Conservation (phyloP, 164 flowering plant genomes). For the Chloranthus sessilifolius region DNA sequence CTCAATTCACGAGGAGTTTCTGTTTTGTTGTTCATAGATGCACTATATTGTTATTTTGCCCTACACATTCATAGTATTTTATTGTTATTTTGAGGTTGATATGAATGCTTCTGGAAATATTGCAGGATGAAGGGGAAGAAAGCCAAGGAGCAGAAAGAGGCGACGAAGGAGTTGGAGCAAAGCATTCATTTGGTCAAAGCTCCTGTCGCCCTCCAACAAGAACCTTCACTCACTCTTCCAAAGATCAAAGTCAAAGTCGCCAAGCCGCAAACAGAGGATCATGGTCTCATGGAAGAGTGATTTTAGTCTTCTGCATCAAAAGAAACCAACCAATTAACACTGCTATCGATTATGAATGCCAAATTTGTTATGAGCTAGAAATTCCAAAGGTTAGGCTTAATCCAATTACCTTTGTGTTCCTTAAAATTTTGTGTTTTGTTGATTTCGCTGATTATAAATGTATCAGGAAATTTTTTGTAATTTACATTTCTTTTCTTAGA, state of each 20-base stretch:
- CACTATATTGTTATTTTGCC: no score
- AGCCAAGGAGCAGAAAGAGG: slow-evolving; percentile 16
- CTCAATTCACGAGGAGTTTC: no score
- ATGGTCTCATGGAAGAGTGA: slow-evolving; percentile 59
- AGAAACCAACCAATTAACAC: not conserved
- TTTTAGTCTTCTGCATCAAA: not conserved
- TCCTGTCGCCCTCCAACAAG: slow-evolving; percentile 31
- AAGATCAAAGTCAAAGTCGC: slow-evolving; percentile 19
- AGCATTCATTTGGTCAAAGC: slow-evolving; percentile 51
- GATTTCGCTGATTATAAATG: no score
- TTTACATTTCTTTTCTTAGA: no score
- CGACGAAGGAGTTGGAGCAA: slow-evolving; percentile 48
- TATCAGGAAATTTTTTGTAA: no score
- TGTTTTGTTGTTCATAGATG: no score
- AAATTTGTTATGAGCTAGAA: no score
- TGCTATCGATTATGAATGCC: no score
- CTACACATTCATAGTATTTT: no score
- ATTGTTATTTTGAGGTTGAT: not conserved
- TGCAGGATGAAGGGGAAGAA: slow-evolving; percentile 23
- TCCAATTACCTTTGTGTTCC: no score
- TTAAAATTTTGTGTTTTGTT: no score
- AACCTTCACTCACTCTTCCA: slow-evolving; percentile 42
- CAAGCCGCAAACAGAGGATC: slow-evolving; percentile 28
- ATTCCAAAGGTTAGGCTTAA: no score
- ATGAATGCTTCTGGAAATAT: not conserved